Conservation (phyloP, 1,284 basidiomycete species). For the Ustilago shanxiensis region DNA sequence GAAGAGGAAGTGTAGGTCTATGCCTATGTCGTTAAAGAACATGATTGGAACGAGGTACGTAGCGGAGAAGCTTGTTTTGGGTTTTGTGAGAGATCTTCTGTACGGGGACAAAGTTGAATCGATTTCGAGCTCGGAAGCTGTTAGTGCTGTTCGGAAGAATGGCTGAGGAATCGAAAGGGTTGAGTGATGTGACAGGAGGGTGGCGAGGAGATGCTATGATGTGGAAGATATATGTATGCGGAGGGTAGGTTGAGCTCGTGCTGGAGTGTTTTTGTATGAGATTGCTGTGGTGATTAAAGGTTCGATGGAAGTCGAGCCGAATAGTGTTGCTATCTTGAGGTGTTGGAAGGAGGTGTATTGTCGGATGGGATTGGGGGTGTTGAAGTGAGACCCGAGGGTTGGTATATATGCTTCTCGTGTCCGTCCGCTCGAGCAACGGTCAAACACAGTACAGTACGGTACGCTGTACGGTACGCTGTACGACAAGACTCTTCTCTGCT, state of each 20-base stretch:
- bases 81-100: no score
- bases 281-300: background rate
- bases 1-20: conserved; percentile 29
- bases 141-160: no score
- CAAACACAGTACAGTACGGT: no score
- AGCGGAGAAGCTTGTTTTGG: conserved; percentile 7
- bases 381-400: background rate
- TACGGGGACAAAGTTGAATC: no score
- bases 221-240: background rate
- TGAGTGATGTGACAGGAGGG: background rate
- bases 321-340: background rate
- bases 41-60: conserved; percentile 8
- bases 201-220: no score
- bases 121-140: no score
- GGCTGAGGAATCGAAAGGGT: background rate
- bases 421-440: background rate
- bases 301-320: background rate
- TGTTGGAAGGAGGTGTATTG: background rate
- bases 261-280: background rate
- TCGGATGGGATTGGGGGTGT: background rate
- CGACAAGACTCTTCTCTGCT: no score
- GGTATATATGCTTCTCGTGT: background rate
- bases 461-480: background rate
- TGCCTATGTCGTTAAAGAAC: conserved; percentile 29
- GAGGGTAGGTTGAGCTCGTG: background rate